Conservation (phyloP, 352 stramenopile species). For the Aphanomyces invadans region DNA sequence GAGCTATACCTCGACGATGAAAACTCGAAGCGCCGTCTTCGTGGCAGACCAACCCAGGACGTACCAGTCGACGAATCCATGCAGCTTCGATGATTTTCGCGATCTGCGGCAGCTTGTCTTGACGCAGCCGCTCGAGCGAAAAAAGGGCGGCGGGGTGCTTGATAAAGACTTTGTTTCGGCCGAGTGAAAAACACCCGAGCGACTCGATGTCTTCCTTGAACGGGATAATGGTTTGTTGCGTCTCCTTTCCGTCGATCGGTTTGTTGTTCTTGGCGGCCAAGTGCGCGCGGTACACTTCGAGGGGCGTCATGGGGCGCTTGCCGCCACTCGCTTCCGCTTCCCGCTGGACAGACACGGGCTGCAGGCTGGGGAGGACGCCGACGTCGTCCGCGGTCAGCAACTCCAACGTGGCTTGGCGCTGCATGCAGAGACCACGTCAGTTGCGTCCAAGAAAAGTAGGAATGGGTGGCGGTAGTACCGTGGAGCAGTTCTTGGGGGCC, state of each 20-base stretch:
- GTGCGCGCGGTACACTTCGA: constrained; percentile 12
- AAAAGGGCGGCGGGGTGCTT: constrained; percentile 83
- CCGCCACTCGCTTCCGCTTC: constrained; percentile 2
- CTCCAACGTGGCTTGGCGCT: constrained; percentile 64
- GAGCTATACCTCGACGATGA: constrained; percentile 30
- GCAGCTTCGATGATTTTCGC: constrained; percentile 80
- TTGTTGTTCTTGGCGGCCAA: constrained; percentile 9
- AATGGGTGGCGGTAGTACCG: too few species aligned
- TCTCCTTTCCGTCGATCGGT: background rate
- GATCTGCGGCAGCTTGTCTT: constrained; percentile 65
- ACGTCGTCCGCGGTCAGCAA: constrained; percentile 56
- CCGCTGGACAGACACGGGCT: background rate
- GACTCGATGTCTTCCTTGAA: constrained; percentile 70
- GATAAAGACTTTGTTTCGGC: constrained; percentile 86
- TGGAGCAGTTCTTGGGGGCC: constrained; percentile 12
- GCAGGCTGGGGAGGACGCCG: constrained; percentile 30
- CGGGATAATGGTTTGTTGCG: constrained; percentile 35
- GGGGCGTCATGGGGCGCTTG: constrained; percentile 19
- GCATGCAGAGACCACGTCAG: too few species aligned
- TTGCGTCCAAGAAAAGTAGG: too few species aligned
- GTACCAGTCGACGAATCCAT: constrained; percentile 67
- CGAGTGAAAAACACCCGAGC: constrained; percentile 72
- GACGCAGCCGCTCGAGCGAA: constrained; percentile 71
- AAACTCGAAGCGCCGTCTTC: too few species aligned
- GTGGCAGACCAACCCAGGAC: background rate